phyloP scores from a whole-genome alignment of 495 filamentous ascomycete genomes.

The Penicillium argentinense region DNA sequence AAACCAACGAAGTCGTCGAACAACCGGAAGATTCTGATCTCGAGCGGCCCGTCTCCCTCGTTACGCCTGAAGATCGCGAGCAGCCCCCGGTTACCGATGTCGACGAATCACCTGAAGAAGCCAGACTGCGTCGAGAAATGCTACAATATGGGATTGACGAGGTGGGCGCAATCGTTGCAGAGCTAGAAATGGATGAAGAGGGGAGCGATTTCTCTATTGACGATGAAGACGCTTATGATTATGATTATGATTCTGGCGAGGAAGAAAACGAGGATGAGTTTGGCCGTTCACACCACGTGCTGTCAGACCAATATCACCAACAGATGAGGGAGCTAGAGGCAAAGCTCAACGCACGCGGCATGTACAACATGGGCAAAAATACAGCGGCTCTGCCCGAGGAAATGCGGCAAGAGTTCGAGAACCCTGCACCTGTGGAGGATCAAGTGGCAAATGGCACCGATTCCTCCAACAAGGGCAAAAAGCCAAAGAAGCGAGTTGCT shows the following conservation, averaged over 20 bases:
- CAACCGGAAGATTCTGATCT: slow-evolving; percentile 13
- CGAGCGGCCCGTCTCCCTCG: slow-evolving; percentile 18
- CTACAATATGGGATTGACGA: slow-evolving; percentile 83
- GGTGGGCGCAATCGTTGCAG: slow-evolving; percentile 88
- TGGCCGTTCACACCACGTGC: slow-evolving; percentile 62
- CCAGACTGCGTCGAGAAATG: slow-evolving; percentile 83
- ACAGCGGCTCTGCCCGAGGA: slow-evolving; percentile 32
- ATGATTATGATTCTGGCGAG: slow-evolving; percentile 54
- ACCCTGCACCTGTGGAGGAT: slow-evolving; percentile 20
- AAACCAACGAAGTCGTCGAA: slow-evolving; percentile 1
- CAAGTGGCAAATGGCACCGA: slow-evolving; percentile 9
- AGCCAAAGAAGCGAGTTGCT: slow-evolving; percentile 69
- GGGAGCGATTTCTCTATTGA: slow-evolving; percentile 57
- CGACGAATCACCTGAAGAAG: slow-evolving; percentile 77
- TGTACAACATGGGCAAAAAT: slow-evolving; percentile 54
- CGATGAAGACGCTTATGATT: slow-evolving; percentile 45
- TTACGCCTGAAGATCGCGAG: slow-evolving; percentile 23
- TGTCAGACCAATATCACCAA: slow-evolving; percentile 70
- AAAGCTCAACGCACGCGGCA: slow-evolving; percentile 58
- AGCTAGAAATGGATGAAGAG: slow-evolving; percentile 79
- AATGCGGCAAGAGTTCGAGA: slow-evolving; percentile 31
- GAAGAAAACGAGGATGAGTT: slow-evolving; percentile 63
- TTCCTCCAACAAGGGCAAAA: slow-evolving; percentile 23
- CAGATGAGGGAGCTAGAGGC: slow-evolving; percentile 84
- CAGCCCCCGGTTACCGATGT: slow-evolving; percentile 37